Percentiles rank a stretch among this genome's conserved stretches.
Conservation (phyloP, 176 grass and related monocot species). For the Juncus inflexus region DNA sequence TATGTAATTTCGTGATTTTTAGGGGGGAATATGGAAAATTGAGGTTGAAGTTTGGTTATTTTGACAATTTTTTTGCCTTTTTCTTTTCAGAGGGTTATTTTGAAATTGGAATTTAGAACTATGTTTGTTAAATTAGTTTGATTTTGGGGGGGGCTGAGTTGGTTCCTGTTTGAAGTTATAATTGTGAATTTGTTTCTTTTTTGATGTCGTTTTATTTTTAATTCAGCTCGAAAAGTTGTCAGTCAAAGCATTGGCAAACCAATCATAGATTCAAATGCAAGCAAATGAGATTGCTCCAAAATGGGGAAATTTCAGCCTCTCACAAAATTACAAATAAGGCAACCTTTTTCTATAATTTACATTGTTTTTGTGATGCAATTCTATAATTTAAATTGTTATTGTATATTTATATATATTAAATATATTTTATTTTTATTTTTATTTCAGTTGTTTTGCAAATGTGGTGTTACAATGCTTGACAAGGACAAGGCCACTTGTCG, state of each 20-base stretch:
- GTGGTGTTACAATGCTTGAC: conserved; percentile 96
- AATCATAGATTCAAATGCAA: conserved; percentile 79
- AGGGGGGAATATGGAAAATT: neutral
- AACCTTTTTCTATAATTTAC: no score
- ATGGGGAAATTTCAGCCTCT: conserved; percentile 23
- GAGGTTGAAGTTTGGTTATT: neutral
- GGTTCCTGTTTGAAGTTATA: no score
- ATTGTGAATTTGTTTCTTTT: no score
- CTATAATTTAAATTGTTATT: neutral
- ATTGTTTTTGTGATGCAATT: no score
- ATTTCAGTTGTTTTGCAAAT: conserved; percentile 90
- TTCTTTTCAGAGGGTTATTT: no score
- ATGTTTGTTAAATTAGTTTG: no score
- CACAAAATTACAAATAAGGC: conserved; percentile 20
- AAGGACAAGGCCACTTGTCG: conserved; percentile 76
- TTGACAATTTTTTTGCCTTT: no score
- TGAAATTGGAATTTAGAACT: no score
- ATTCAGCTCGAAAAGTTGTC: conserved; percentile 76
- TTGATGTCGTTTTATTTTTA: conserved; percentile 20
- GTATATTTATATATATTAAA: conserved; percentile 26
- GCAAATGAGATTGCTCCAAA: conserved; percentile 51
- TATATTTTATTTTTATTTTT: conserved; percentile 26
- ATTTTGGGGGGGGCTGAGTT: no score
- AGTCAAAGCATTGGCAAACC: conserved; percentile 72
- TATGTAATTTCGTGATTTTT: conserved; percentile 31